Percentiles rank a stretch among this genome's conserved stretches.
Evolutionary conservation across 2,329 filamentous ascomycete genomes (phyloP).

Genomic region (Colletotrichum graminicola): DNA sequence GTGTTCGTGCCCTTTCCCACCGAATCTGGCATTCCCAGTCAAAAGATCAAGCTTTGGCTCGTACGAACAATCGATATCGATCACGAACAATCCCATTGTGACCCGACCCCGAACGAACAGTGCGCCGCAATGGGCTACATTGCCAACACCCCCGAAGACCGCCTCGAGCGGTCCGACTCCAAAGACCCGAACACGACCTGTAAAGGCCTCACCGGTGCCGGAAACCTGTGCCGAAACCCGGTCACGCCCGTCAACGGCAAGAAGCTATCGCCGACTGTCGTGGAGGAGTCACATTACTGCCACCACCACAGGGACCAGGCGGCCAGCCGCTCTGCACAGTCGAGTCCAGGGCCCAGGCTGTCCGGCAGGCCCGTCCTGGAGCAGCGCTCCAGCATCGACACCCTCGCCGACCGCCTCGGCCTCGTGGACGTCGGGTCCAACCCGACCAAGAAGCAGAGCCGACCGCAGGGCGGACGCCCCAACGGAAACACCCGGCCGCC

Average conservation of each 20-base stretch:
- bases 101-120: not conserved
- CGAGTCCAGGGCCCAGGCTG: conserved; percentile 59
- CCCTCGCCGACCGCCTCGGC: conserved; percentile 83
- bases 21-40: not conserved
- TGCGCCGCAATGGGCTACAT: conserved; percentile 70
- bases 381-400: conserved; percentile 85
- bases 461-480: conserved; percentile 44
- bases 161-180: conserved; percentile 84
- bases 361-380: conserved; percentile 67
- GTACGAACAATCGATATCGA: too few species aligned
- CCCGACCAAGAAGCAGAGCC: conserved; percentile 55
- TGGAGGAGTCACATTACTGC: conserved; percentile 79
- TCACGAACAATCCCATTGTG: conserved; percentile 1
- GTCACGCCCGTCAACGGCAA: conserved; percentile 59
- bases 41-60: not conserved
- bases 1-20: not conserved
- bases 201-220: conserved; percentile 84
- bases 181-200: conserved; percentile 88
- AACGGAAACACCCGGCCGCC: conserved; percentile 43
- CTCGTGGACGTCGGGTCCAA: conserved; percentile 69
- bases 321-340: conserved; percentile 64
- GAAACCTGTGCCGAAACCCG: conserved; percentile 84
- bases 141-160: conserved; percentile 82
- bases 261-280: conserved; percentile 47
- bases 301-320: conserved; percentile 97